Evolutionary conservation across 2,329 filamentous ascomycete genomes (phyloP).

Genomic region (Paracamarosporium sp.): DNA sequence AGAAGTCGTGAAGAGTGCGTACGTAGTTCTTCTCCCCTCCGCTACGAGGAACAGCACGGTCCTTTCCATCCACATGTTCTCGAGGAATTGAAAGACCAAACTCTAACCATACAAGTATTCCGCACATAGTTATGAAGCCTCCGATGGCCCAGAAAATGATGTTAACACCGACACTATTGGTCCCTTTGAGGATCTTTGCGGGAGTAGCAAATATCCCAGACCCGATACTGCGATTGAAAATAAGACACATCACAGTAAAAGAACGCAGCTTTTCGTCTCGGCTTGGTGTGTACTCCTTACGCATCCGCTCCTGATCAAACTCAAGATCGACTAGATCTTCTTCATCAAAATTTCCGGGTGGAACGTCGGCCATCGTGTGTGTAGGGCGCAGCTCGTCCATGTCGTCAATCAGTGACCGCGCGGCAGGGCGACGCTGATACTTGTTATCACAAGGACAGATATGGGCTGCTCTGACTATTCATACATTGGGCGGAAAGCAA

Average conservation of each 20-base stretch:
- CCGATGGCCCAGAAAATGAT: slow-evolving; percentile 17
- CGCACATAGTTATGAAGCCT: slow-evolving; percentile 11
- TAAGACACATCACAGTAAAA: slow-evolving; percentile 8
- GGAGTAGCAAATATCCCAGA: slow-evolving; percentile 18
- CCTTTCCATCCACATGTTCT: slow-evolving; percentile 13
- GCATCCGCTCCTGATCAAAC: slow-evolving; percentile 1
- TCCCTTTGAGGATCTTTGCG: slow-evolving; percentile 6
- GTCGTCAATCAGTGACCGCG: background rate
- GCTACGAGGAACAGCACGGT: slow-evolving; percentile 19
- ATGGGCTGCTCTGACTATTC: background rate
- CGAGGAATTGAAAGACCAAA: slow-evolving; percentile 19
- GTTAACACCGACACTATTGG: slow-evolving; percentile 16
- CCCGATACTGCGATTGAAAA: slow-evolving; percentile 9
- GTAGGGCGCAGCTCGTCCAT: background rate
- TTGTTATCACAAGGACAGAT: background rate
- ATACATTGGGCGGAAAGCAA: background rate
- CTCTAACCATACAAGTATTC: slow-evolving; percentile 15
- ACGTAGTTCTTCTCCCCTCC: slow-evolving; percentile 26
- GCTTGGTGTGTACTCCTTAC: slow-evolving; percentile 2
- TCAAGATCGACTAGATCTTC: slow-evolving; percentile 5
- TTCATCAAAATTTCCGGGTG: background rate
- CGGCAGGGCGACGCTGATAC: background rate
- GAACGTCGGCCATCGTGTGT: background rate
- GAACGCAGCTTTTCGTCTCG: slow-evolving; percentile 1
- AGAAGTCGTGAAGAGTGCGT: background rate